Evolutionary conservation across 2,329 filamentous ascomycete genomes (phyloP).

Genomic region (Stemphylium lycopersici): DNA sequence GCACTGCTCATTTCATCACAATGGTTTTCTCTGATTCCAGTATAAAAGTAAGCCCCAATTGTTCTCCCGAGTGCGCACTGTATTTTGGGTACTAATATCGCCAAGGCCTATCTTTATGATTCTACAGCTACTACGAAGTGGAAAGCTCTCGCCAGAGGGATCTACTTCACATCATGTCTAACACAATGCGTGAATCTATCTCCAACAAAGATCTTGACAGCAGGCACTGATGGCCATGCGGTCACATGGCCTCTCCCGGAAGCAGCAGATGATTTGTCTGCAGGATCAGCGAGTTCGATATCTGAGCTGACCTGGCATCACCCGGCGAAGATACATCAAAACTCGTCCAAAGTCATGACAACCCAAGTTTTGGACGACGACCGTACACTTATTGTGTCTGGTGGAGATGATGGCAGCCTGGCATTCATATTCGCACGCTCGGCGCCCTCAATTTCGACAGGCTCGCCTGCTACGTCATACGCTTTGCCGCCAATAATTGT

Average conservation of each 20-base stretch:
- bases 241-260: constrained; percentile 61
- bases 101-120: constrained; percentile 55
- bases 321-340: constrained; percentile 70
- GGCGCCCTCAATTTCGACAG: not conserved
- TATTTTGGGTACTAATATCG: constrained; percentile 1
- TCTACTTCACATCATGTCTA: constrained; percentile 66
- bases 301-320: constrained; percentile 39
- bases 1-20: constrained; percentile 62
- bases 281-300: constrained; percentile 5
- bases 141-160: constrained; percentile 44
- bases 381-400: constrained; percentile 68
- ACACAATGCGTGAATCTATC: constrained; percentile 63
- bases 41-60: constrained; percentile 59
- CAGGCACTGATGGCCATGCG: constrained; percentile 81
- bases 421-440: constrained; percentile 51
- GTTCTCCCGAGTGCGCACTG: not conserved
- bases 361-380: constrained; percentile 37
- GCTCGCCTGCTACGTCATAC: constrained; percentile 26
- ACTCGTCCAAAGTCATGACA: constrained; percentile 69
- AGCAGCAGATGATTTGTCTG: constrained; percentile 14
- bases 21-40: constrained; percentile 86
- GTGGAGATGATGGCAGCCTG: constrained; percentile 87
- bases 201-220: constrained; percentile 62
- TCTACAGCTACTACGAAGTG: constrained; percentile 38
- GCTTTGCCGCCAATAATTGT: constrained; percentile 50